phyloP scores from a whole-genome alignment of 176 grass and related monocot genomes.

The Eragrostis nindensis region DNA sequence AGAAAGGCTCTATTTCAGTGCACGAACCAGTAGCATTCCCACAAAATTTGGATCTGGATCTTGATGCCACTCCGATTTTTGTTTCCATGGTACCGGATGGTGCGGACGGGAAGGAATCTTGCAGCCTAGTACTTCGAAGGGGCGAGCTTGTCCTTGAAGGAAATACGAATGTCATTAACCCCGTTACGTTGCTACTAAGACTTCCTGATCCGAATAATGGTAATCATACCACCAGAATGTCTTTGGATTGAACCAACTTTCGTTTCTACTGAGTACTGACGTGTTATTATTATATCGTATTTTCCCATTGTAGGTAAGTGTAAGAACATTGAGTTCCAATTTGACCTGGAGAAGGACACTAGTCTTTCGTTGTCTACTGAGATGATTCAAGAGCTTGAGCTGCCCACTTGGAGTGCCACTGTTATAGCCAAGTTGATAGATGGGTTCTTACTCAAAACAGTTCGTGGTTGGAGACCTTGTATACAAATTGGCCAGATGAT shows the following conservation, averaged over 20 bases:
- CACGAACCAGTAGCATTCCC: constrained; percentile 5
- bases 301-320: background rate
- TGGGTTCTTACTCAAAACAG: constrained; percentile 21
- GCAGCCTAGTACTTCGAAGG: constrained; percentile 28
- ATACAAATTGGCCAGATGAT: constrained; percentile 37
- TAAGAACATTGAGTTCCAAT: constrained; percentile 10
- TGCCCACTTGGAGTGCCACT: background rate
- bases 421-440: constrained; percentile 3
- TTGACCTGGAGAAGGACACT: constrained; percentile 26
- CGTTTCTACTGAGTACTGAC: background rate
- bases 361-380: constrained; percentile 22
- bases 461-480: constrained; percentile 18
- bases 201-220: constrained; percentile 19
- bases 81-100: background rate
- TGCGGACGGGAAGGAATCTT: background rate
- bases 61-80: constrained; percentile 2
- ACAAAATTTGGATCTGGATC: constrained; percentile 5
- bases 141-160: constrained; percentile 26
- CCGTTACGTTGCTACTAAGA: background rate
- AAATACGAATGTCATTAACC: constrained; percentile 1
- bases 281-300: background rate
- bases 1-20: background rate
- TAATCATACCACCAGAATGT: background rate
- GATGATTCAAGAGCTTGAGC: constrained; percentile 27
- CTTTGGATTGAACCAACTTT: background rate